phyloP scores from a whole-genome alignment of 2,329 filamentous ascomycete species.

The Celoporthe dispersa region DNA sequence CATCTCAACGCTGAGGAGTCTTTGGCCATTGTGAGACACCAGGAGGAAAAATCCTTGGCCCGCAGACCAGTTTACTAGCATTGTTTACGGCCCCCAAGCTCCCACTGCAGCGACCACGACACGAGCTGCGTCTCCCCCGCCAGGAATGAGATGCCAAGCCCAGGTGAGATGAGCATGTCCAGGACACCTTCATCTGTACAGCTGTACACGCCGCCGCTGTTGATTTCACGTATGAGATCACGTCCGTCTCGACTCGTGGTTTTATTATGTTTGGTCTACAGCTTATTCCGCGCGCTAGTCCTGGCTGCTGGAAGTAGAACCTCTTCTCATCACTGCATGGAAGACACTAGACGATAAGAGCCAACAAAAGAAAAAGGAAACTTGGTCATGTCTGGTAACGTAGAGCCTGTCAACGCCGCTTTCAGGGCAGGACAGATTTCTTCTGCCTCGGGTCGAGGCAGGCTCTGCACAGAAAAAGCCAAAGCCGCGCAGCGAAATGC shows the following conservation, averaged over 20 bases:
- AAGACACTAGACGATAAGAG: neutral
- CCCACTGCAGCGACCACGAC: neutral
- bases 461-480: neutral
- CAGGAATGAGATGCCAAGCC: conserved; percentile 3
- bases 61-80: conserved; percentile 9
- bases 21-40: conserved; percentile 5
- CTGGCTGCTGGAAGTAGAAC: neutral
- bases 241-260: conserved; percentile 5
- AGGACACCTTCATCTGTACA: conserved; percentile 9
- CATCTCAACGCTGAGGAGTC: neutral
- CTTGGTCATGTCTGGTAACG: conserved; percentile 24
- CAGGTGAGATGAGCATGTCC: neutral
- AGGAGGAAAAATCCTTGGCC: conserved; percentile 2
- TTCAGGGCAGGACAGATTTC: neutral
- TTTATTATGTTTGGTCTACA: conserved; percentile 17
- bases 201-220: neutral
- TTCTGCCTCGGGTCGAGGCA: neutral
- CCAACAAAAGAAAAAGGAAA: neutral
- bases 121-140: neutral
- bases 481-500: neutral
- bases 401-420: conserved; percentile 3
- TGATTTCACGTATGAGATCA: neutral
- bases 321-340: neutral
- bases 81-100: conserved; percentile 14
- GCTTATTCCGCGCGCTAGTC: conserved; percentile 15